Base-by-base conservation (phyloP, 805 yeast species). In the Metschnikowia santaceciliae region DNA sequence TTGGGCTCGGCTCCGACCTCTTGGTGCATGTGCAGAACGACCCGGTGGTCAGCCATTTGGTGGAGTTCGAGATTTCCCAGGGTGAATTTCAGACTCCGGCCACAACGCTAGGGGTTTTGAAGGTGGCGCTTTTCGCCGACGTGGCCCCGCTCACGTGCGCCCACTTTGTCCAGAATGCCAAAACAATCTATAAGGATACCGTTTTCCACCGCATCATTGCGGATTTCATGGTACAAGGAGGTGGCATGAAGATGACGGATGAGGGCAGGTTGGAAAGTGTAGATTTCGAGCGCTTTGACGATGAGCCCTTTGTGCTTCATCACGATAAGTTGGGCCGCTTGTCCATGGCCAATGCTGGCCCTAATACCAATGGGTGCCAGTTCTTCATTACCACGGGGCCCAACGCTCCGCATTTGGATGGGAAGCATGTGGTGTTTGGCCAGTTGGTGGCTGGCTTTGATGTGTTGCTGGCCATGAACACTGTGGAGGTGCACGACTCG, bases 41-140 rank as follows among this genome's bases (percentile, higher is more conserved):
- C 54, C 84, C 84, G 0, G 61, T 68, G 14, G 61, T 76, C 40
- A 79, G 83, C 1, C 81, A 80, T 58, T 64, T 66, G 35, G 78
- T 81, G 3, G 55, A 57, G 14, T 69, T 81, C 51, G 69, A 70
- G 45, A 63, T 81, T 32, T 48, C 66, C 26, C 71, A 71, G 33
- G 68, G 60, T 5, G 48, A 51, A 4, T 56, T 58, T 8, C 51
- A 48, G 13, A 60, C 49, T 6, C 51, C 46, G 6, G 39, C 34
- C 5, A 54, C 30, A 33, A 56, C 54, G 3, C 33, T 76, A 6
- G 85, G 85, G 2, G 63, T 65, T 6, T 60, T 87, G 50, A 49
- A 48, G 38, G 23, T 59, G 14, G 61, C 57, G 6, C 55, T 59
- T 36, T 59, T 59, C 34, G 62, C 59, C 6, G 53, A 45, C 17